phyloP scores from a whole-genome alignment of 140 eudicot genomes.

The Flaveria floridana region DNA sequence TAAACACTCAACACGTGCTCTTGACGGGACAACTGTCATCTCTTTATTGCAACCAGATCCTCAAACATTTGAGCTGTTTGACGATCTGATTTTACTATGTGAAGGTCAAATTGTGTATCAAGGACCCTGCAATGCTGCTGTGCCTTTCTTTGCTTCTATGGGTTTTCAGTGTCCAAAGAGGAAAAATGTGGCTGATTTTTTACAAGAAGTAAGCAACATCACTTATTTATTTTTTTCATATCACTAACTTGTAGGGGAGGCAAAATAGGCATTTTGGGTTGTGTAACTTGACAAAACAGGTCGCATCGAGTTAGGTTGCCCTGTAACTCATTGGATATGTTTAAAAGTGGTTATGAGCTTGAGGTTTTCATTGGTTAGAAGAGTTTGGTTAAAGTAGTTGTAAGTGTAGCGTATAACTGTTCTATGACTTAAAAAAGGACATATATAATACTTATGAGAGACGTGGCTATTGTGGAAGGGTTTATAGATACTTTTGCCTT shows the following conservation, averaged over 20 bases:
- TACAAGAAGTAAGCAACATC: conserved; percentile 64
- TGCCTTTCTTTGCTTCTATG: conserved; percentile 66
- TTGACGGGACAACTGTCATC: conserved; percentile 72
- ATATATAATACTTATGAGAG: no score
- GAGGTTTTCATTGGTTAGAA: not conserved
- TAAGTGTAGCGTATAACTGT: no score
- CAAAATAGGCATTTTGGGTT: not conserved
- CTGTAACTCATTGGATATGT: no score
- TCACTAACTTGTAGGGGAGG: conserved; percentile 1
- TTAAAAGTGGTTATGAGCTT: not conserved
- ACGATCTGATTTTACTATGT: conserved; percentile 65
- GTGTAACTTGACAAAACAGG: not conserved
- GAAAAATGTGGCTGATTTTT: conserved; percentile 87
- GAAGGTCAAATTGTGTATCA: conserved; percentile 91
- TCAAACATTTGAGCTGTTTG: conserved; percentile 79
- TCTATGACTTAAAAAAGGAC: no score
- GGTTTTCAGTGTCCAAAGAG: conserved; percentile 80
- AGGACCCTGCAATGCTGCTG: conserved; percentile 73
- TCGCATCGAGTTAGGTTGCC: not conserved
- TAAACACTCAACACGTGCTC: conserved; percentile 59
- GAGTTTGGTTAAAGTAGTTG: not conserved
- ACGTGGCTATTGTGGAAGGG: no score
- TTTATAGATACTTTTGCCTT: no score
- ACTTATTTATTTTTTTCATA: conserved; percentile 9
- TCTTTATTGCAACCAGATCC: conserved; percentile 89